These are phyloP conservation scores for Penicillium sp. DNA, from an alignment of 2,329 filamentous ascomycete genomes.

Conservation along the genomic window DNA sequence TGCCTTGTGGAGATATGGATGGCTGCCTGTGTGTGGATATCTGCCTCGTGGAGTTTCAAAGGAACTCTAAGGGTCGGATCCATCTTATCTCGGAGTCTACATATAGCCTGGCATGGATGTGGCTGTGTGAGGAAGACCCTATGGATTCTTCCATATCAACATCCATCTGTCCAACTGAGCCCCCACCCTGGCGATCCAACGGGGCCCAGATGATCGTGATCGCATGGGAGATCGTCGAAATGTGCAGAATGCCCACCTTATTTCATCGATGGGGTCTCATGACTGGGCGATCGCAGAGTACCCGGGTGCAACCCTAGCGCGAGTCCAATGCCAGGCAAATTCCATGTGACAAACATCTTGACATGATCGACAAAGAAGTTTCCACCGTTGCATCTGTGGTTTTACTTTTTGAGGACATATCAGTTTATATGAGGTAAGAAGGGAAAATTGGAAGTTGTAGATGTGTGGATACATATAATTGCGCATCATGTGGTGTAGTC, in stretches of 20 bases:
- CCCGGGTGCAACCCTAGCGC: constrained; percentile 18
- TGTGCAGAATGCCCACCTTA: constrained; percentile 21
- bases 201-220: constrained; percentile 10
- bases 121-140: not conserved
- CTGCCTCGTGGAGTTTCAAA: not conserved
- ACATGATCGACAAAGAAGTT: not conserved
- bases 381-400: not conserved
- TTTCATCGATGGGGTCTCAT: constrained; percentile 16
- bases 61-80: not conserved
- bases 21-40: not conserved
- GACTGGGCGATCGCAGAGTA: constrained; percentile 16
- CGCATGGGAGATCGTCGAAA: constrained; percentile 22
- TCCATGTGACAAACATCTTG: constrained; percentile 7
- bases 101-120: not conserved
- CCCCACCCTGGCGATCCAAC: constrained; percentile 2
- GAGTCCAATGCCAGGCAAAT: not conserved
- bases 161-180: too few relatives aligned
- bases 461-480: too few relatives aligned
- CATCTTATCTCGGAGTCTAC: not conserved
- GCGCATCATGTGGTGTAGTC: too few relatives aligned
- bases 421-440: too few relatives aligned
- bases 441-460: too few relatives aligned
- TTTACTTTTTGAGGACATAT: not conserved
- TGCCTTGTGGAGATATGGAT: not conserved
- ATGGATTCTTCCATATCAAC: not conserved